Base-by-base conservation (phyloP, 768 basidiomycete species). In the Candolleomyces aberdarensis region DNA sequence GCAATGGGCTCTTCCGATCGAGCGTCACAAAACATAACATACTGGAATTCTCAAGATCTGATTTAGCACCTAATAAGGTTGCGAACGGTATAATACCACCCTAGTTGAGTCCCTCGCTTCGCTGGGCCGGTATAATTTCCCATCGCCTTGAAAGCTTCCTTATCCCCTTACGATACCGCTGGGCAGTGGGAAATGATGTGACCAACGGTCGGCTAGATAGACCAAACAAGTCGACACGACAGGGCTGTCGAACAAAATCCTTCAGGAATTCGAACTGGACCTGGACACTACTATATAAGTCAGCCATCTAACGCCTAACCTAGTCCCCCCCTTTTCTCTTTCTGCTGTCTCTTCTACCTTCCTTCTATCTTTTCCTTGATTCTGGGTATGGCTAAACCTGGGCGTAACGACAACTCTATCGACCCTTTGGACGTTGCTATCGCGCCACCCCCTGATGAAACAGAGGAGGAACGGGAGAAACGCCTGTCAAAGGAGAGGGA, bases 391-490 rank as follows among this genome's bases (percentile, higher is more conserved):
- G 32, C 52, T 13, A 54, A 31, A 20, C 9, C 9, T 51, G 32
- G 15, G 29, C 26, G 14, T 11, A 22, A 54, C 15, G 52, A 39
- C 32, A 5, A 22, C 14, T 17, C 29, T 15, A 11, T 32, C 40
- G 85, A 87, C 63, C 86, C 85, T 14, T 74, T 86, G 26, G 58
- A 80, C 0, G 67, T 71, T 7, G 77, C 75, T 1, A 69, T 84
- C 5, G 80, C 79, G 0, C 87, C 87, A 1, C 83, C 86, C 0
- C 73, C 75, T 1, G 74, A 80, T 62, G 87, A 89, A 69, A 77
- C 83, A 0, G 60, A 65, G 2, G 74, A 70, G 19, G 78, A 86
- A 60, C 71, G 81, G 3, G 74, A 80, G 31, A 69, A 64, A 0
- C 78, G 87, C 13, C 60, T 85, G n/a, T 65, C 70, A 3, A 70